A percentile compares a stretch with the other conserved stretches of the same genome.
phyloP scores from a whole-genome alignment of 352 stramenopile species.

The Pythium chondricola region DNA sequence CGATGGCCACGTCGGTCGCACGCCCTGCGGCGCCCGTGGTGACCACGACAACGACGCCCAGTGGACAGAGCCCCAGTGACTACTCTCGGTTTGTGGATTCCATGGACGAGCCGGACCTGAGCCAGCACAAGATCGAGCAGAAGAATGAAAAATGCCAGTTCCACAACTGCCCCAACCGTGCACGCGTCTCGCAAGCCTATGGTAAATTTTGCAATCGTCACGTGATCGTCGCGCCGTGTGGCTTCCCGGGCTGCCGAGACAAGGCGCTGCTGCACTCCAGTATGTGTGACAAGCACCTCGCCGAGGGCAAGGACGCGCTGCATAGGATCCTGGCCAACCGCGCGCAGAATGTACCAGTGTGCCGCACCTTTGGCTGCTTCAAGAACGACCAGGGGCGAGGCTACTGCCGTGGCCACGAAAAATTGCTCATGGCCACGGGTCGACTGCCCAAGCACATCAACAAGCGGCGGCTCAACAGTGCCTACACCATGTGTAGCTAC shows the following conservation, averaged over 20 bases:
- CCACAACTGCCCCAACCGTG: conserved; percentile 69
- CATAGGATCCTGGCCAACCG: conserved; percentile 53
- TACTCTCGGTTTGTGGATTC: conserved; percentile 37
- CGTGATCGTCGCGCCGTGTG: conserved; percentile 78
- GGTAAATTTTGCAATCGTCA: conserved; percentile 85
- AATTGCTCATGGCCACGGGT: conserved; percentile 80
- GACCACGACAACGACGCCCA: conserved; percentile 8
- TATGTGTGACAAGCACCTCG: conserved; percentile 71
- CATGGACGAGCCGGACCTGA: conserved; percentile 42
- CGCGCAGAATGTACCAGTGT: conserved; percentile 75
- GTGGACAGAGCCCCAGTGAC: conserved; percentile 25
- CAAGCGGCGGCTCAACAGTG: conserved; percentile 81
- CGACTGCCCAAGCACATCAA: conserved; percentile 68
- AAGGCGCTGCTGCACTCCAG: conserved; percentile 49
- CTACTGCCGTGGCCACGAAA: conserved; percentile 81
- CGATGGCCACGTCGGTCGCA: conserved; percentile 8
- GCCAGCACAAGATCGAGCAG: conserved; percentile 49
- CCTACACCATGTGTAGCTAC: conserved; percentile 88
- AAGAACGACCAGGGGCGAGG: conserved; percentile 86
- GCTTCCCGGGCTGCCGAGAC: conserved; percentile 80
- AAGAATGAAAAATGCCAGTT: conserved; percentile 73
- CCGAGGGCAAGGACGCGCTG: conserved; percentile 64
- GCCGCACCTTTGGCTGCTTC: conserved; percentile 68
- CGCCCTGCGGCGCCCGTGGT: conserved; percentile 14
- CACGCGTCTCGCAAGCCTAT: conserved; percentile 67